Base-by-base conservation (phyloP, 2,329 filamentous ascomycete species). In the Ophiocordyceps robertsii region DNA sequence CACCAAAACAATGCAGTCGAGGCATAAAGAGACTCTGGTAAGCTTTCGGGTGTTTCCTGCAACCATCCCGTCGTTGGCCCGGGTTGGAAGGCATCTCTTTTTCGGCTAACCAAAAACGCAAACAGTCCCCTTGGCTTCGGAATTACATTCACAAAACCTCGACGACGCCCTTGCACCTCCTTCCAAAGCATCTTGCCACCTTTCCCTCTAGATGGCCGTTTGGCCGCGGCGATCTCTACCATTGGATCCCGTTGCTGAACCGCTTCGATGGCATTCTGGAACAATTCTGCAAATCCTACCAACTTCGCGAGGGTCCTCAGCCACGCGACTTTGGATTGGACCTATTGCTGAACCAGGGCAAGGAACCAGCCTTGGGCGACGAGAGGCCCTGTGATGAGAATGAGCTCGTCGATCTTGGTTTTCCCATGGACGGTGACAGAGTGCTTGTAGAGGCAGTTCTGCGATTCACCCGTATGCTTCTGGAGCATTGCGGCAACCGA, bases 241-340 rank as follows among this genome's bases (percentile, higher is more conserved):
- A 98, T 69, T 98, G 93, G 93, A 95, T 98, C 51, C 82, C 85
- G 27, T 74, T 95, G 21, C 67, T 98, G 46, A 94, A 98, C 62
- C 82, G 88, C 44, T 96, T 98, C 62, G 92, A 98, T 63, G 77
- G 76, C 55, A 80, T 96, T 49, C 68, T 98, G 35, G 86, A 94
- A 53, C 70, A 77, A 33, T 88, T 94, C 59, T 87, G 81, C 61
- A 72, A 76, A 44, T 80, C 78, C 49, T 98, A 98, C 65, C 78
- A 78, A 47, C 70, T 98, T 43, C 77, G 78, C 47, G 74, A 82
- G 45, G 87, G 86, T 1, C 87, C 88, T 2, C 93, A 98, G 63
- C 76, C 70, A 38, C 75, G 79, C 51, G 77, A 85, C 27, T 95
- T 96, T 54, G 72, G 70, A 47, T 74, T 73, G 53, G 74, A 75